These are phyloP conservation scores for Tetraselmis striata DNA, from an alignment of 139 green algal genomes.

Conservation along the genomic window DNA sequence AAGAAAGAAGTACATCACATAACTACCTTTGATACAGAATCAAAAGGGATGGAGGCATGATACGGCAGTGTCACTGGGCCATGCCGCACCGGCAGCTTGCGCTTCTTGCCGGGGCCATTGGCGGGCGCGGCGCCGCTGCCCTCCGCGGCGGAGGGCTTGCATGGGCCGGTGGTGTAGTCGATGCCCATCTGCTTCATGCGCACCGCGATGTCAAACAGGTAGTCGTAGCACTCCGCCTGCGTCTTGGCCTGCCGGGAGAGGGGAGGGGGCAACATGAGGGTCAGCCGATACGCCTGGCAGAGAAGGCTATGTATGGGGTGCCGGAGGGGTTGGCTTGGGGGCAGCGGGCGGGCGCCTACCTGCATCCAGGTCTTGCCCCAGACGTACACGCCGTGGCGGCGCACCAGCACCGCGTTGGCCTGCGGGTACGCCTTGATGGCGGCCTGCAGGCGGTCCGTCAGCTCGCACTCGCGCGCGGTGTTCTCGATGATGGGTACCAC, in stretches of 20 bases:
- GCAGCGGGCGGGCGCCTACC: neutral
- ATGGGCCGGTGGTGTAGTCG: slow-evolving; percentile 25
- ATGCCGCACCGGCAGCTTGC: neutral
- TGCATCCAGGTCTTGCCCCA: slow-evolving; percentile 79
- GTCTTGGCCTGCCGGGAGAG: slow-evolving; percentile 37
- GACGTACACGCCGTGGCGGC: slow-evolving; percentile 77
- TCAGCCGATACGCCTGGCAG: slow-evolving; percentile 42
- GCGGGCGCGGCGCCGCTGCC: neutral
- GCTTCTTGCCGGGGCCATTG: neutral
- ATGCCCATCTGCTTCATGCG: slow-evolving; percentile 72
- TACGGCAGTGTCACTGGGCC: too few relatives aligned
- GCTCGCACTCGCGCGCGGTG: slow-evolving; percentile 90
- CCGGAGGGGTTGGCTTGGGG: neutral
- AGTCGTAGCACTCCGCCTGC: slow-evolving; percentile 95
- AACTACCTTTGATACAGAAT: too few relatives aligned
- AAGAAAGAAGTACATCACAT: too few relatives aligned
- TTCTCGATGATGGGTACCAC: slow-evolving; percentile 96
- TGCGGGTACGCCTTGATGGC: slow-evolving; percentile 77
- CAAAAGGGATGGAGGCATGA: too few relatives aligned
- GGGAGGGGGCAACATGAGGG: slow-evolving; percentile 1
- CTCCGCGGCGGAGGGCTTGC: neutral
- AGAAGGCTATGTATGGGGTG: slow-evolving; percentile 17
- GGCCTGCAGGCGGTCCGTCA: slow-evolving; percentile 81
- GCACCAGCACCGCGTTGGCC: slow-evolving; percentile 77
- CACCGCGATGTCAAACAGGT: slow-evolving; percentile 86